phyloP scores from a whole-genome alignment of 1,284 basidiomycete species.

The Schizophyllum amplum region DNA sequence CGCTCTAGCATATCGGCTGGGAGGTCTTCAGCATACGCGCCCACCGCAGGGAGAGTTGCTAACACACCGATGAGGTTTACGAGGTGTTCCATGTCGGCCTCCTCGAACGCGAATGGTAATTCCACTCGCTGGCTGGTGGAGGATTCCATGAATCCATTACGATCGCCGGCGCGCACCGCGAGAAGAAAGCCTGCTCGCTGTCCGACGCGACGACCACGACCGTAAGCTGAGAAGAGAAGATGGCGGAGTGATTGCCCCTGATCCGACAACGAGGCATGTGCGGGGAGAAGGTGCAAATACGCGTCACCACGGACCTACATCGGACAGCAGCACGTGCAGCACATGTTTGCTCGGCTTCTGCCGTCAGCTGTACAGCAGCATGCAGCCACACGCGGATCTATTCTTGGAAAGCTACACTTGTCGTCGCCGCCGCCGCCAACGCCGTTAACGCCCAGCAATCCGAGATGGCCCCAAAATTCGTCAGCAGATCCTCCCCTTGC shows the following conservation, averaged over 20 bases:
- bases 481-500: slow-evolving; percentile 23
- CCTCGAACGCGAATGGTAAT: slow-evolving; percentile 67
- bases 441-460: slow-evolving; percentile 7
- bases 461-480: slow-evolving; percentile 73
- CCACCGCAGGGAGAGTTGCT: slow-evolving; percentile 9
- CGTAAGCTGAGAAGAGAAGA: not conserved
- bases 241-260: not conserved
- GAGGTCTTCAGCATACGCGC: slow-evolving; percentile 12
- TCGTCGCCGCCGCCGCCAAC: not conserved
- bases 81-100: slow-evolving; percentile 73
- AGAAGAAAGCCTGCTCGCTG: not conserved
- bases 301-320: not conserved
- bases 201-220: not conserved
- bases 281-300: not conserved
- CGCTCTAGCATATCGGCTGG: slow-evolving; percentile 90
- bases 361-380: not conserved
- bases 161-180: slow-evolving; percentile 21
- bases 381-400: not conserved
- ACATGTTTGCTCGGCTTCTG: not conserved
- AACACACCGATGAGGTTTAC: slow-evolving; percentile 74
- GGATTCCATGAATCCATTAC: slow-evolving; percentile 77
- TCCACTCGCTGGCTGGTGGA: slow-evolving; percentile 53
- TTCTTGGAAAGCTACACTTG: slow-evolving; percentile 3
- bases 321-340: not conserved
- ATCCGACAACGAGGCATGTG: not conserved